Percentiles rank a stretch among this genome's conserved stretches.
phyloP scores from a whole-genome alignment of 2,329 filamentous ascomycete species.

The Fonsecaea pedrosoi region DNA sequence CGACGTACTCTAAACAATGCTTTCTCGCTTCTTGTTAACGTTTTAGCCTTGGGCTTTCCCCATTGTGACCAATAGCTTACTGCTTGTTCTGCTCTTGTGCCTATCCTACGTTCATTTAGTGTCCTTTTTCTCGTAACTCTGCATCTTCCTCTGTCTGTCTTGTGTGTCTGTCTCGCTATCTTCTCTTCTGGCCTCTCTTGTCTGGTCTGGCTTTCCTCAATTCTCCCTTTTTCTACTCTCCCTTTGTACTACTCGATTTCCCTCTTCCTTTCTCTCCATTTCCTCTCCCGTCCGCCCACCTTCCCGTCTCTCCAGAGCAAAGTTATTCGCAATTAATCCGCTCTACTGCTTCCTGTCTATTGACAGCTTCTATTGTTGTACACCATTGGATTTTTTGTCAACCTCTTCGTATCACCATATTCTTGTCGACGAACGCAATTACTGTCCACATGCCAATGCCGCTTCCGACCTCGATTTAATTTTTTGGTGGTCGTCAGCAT shows the following conservation, averaged over 20 bases:
- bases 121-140: background rate
- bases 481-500: background rate
- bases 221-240: background rate
- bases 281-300: constrained; percentile 15
- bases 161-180: background rate
- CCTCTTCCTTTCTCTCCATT: constrained; percentile 9
- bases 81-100: constrained; percentile 10
- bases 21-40: constrained; percentile 20
- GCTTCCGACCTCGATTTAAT: constrained; percentile 5
- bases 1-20: constrained; percentile 17
- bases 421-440: background rate
- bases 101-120: constrained; percentile 4
- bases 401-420: constrained; percentile 21
- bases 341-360: background rate
- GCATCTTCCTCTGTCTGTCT: background rate
- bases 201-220: too few relatives aligned
- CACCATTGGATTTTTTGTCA: constrained; percentile 13
- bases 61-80: constrained; percentile 11
- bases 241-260: background rate
- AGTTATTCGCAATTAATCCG: background rate
- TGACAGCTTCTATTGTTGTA: background rate
- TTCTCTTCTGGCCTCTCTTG: background rate
- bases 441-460: constrained; percentile 1
- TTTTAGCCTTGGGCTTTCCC: constrained; percentile 19
- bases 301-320: constrained; percentile 1